Base-by-base conservation (phyloP, 129 eudicot species). In the Chrysanthemum makinoi region DNA sequence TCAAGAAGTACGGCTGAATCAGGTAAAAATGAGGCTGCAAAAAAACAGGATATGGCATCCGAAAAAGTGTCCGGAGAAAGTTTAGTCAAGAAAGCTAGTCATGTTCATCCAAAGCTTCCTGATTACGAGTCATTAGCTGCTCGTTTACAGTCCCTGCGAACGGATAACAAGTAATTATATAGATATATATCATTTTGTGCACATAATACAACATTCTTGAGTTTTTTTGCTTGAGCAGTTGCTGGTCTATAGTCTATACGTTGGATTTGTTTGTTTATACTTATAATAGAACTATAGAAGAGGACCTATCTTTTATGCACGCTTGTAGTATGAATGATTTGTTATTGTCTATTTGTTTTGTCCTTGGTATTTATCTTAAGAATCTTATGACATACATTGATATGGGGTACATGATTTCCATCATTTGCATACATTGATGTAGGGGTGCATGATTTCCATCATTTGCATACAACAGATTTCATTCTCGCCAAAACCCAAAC, bases 31-130 rank as follows among this genome's bases (percentile, higher is more conserved):
- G 65, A 62, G 70, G 52, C 10, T 8, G 51, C 39, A 62, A 63
- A 73, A 73, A 50, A 69, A 62, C 69, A 14, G 24, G 49, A 50
- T 62, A 13, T 49, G 57, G 77, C 35, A 62, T 50, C 78, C 19
- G 57, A 65, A 74, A 64, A 10, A 12, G 1, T 8, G 28, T 9
- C 26, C 0, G 78, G 62, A 28, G 78, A 65, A 33, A 64, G 39
- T 47, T 28, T 70, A 74, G 66, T 49, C 1, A 83, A 79, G 75
- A 81, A 78, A 66, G 83, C 90, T 15, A 87, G 86, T 69, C 95
- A 93, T 83, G 96, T 93, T 68, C 98, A 89, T 81, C 96, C 98
- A 30, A 93, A 93, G 80, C 96, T 93, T 72, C 96, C 96, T 16
- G 98, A 93, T 35, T 93, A 85, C 50, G 95, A 89, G 14, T 62